Percentiles rank a stretch among this genome's conserved stretches.
Evolutionary conservation across 2,329 filamentous ascomycete species (phyloP).

Genomic region (Esteya vermicola): DNA sequence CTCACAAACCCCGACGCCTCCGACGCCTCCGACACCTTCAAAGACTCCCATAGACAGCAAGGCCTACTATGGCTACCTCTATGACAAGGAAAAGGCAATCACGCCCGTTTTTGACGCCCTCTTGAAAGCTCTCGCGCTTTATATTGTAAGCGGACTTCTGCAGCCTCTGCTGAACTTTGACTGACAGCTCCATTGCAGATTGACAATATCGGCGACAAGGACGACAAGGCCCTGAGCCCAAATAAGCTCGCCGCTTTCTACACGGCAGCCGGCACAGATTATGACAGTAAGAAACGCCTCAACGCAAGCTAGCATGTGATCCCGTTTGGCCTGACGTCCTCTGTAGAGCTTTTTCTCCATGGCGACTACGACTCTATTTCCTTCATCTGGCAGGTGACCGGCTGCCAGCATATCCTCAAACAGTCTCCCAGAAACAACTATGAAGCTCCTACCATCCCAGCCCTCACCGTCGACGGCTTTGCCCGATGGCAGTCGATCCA

Average conservation of each 20-base stretch:
- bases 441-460: conserved; percentile 62
- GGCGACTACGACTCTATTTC: conserved; percentile 64
- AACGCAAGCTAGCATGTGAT: no score
- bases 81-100: conserved; percentile 52
- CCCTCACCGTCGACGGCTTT: conserved; percentile 71
- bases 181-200: conserved; percentile 25
- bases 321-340: background rate
- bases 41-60: conserved; percentile 16
- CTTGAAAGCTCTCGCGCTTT: conserved; percentile 50
- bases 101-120: conserved; percentile 54
- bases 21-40: no score
- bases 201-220: conserved; percentile 42
- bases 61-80: conserved; percentile 51
- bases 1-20: no score
- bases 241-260: conserved; percentile 66
- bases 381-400: conserved; percentile 83
- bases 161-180: background rate
- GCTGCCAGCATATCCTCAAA: conserved; percentile 78
- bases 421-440: conserved; percentile 65
- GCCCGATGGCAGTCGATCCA: conserved; percentile 91
- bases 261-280: conserved; percentile 58
- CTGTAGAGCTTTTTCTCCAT: conserved; percentile 56
- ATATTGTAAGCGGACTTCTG: conserved; percentile 46
- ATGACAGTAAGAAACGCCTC: conserved; percentile 40
- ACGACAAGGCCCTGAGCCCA: conserved; percentile 41